A percentile compares a stretch with the other conserved stretches of the same genome.
These are phyloP conservation scores for Mrakia hoshinonis DNA, from an alignment of 768 basidiomycete species.

Conservation along the genomic window DNA sequence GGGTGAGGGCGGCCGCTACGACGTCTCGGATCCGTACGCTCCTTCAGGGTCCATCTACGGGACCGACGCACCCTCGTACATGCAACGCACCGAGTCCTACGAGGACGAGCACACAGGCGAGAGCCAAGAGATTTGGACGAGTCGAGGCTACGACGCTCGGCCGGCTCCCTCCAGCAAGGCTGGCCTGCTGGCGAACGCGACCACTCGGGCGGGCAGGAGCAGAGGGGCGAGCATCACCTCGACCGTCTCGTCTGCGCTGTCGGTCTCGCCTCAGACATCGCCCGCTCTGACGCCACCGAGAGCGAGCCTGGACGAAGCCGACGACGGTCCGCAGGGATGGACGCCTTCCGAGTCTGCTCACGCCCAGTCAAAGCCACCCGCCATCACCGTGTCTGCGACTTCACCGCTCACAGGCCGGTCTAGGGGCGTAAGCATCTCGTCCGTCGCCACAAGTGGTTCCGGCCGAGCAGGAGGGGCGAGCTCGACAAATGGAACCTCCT, in stretches of 20 bases:
- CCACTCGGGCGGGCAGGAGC: slow-evolving; percentile 22
- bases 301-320: slow-evolving; percentile 14
- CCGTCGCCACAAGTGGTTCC: slow-evolving; percentile 31
- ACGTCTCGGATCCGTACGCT: slow-evolving; percentile 3
- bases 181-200: slow-evolving; percentile 18
- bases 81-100: background rate
- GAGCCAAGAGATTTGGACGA: background rate
- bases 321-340: background rate
- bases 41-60: background rate
- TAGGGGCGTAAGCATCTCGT: slow-evolving; percentile 35
- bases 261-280: slow-evolving; percentile 15
- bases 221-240: slow-evolving; percentile 32
- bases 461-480: slow-evolving; percentile 30
- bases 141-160: background rate
- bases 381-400: slow-evolving; percentile 32
- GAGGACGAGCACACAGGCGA: background rate
- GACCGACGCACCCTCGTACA: background rate
- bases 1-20: slow-evolving; percentile 9
- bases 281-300: slow-evolving; percentile 7
- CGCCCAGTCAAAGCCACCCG: slow-evolving; percentile 30
- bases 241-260: slow-evolving; percentile 22
- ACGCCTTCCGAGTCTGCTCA: background rate
- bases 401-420: slow-evolving; percentile 30
- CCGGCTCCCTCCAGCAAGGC: background rate
- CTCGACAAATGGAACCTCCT: slow-evolving; percentile 33